These are phyloP conservation scores for Candolleomyces eurysporus DNA, from an alignment of 768 basidiomycete species.

Conservation along the genomic window DNA sequence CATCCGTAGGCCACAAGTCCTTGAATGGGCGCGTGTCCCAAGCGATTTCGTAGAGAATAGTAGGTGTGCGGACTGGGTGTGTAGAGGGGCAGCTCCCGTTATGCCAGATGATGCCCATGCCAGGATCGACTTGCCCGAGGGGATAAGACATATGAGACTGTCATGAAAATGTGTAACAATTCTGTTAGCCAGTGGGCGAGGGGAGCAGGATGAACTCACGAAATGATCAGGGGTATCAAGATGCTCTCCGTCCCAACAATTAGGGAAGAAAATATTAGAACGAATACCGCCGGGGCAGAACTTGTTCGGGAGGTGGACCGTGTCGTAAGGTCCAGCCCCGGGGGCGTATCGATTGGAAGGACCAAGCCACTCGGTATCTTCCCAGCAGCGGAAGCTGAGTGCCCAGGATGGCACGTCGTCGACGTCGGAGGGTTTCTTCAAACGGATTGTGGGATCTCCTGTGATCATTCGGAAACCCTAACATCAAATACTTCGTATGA, in stretches of 20 bases:
- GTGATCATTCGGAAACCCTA: constrained; percentile 4
- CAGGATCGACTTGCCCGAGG: not conserved
- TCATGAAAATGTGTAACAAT: not conserved
- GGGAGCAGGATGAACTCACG: not conserved
- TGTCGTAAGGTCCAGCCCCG: not conserved
- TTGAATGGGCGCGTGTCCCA: constrained; percentile 3
- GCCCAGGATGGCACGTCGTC: not conserved
- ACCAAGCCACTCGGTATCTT: not conserved
- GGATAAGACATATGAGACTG: constrained; percentile 7
- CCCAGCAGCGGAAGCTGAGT: constrained; percentile 1
- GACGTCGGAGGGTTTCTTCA: not conserved
- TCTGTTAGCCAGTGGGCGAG: not conserved
- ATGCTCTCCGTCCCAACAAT: not conserved
- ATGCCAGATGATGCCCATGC: constrained; percentile 6
- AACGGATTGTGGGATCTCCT: not conserved
- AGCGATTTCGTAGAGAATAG: constrained; percentile 2
- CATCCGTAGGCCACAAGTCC: constrained; percentile 5
- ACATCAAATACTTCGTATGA: too few species aligned
- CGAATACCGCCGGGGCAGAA: constrained; percentile 8
- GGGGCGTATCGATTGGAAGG: not conserved
- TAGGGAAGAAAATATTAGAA: constrained; percentile 11
- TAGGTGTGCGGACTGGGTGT: constrained; percentile 6
- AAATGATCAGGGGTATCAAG: not conserved
- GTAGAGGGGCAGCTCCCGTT: constrained; percentile 6
- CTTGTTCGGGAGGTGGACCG: not conserved